Conservation (phyloP, 106 monocot species). For the Platanthera guangdongensis region DNA sequence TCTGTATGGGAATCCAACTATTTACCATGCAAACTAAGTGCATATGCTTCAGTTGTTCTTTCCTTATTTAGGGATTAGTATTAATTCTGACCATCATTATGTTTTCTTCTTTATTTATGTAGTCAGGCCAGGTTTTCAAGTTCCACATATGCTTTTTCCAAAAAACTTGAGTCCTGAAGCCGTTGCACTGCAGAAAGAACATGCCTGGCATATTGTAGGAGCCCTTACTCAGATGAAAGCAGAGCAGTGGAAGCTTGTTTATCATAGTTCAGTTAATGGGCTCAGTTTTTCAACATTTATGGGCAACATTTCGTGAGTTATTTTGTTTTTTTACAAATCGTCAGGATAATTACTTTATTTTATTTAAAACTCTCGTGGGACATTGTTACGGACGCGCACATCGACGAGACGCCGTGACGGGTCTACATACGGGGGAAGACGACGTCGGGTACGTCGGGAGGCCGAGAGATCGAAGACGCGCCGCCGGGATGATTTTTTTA, state of each 20-base stretch:
- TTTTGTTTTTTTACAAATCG: too few relatives aligned
- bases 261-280: conserved; percentile 79
- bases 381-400: too few relatives aligned
- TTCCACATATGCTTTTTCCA: conserved; percentile 50
- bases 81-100: neutral
- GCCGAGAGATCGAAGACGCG: too few relatives aligned
- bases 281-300: conserved; percentile 92
- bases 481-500: too few relatives aligned
- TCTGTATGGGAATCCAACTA: too few relatives aligned
- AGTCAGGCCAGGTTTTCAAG: conserved; percentile 71
- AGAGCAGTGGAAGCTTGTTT: conserved; percentile 86
- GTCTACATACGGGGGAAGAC: too few relatives aligned
- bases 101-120: neutral
- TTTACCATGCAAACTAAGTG: neutral
- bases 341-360: too few relatives aligned
- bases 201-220: conserved; percentile 96
- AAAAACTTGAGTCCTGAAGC: conserved; percentile 39
- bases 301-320: conserved; percentile 70
- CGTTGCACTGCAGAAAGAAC: conserved; percentile 60
- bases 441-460: too few relatives aligned
- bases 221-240: conserved; percentile 54
- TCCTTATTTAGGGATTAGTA: neutral
- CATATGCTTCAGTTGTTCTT: neutral
- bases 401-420: too few relatives aligned
- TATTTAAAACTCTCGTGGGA: too few relatives aligned